phyloP scores from a whole-genome alignment of 345 rosid genomes.

The sweet orange (Citrus sinensis) region DVS_A1.0 CM039165.1:14255001-14255500 shows the following conservation, averaged over 20 bases:
- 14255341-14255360: background rate
- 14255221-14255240: conserved; percentile 60
- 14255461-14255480: too few species aligned
- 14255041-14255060: conserved; percentile 72
- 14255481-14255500: too few species aligned
- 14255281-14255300: background rate
- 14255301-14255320: background rate
- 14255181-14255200: conserved; percentile 76
- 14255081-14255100: conserved; percentile 76
- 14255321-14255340: fast-evolving
- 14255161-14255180: conserved; percentile 71
- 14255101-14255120: conserved; percentile 89
- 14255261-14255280: background rate
- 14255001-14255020: conserved; percentile 13
- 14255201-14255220: conserved; percentile 87
- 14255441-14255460: background rate
- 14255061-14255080: conserved; percentile 70
- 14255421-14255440: background rate
- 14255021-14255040: conserved; percentile 68
- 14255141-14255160: conserved; percentile 82
- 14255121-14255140: conserved; percentile 72
- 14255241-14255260: conserved; percentile 9
- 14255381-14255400: background rate
- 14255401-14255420: background rate
- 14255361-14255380: too few species aligned